Percentiles rank a stretch among this genome's conserved stretches.
phyloP scores from a whole-genome alignment of 1,284 basidiomycete genomes.

The Cutaneotrichosporon sp. region DNA sequence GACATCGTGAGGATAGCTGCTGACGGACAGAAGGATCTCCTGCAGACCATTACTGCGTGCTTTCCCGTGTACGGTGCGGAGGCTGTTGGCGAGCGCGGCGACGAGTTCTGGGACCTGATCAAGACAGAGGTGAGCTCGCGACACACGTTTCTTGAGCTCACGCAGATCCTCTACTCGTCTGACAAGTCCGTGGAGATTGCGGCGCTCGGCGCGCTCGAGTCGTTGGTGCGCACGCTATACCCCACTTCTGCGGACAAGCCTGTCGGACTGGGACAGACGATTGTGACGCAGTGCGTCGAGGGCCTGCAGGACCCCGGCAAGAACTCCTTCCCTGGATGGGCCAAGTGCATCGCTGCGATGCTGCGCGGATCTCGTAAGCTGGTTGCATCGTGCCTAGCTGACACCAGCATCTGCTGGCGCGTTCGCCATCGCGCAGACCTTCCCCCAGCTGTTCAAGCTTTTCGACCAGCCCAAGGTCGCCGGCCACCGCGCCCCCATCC shows the following conservation, averaged over 20 bases:
- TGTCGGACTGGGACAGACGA: conserved; percentile 67
- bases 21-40: conserved; percentile 68
- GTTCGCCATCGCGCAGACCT: conserved; percentile 65
- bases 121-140: conserved; percentile 79
- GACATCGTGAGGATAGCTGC: background rate
- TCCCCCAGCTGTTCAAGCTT: conserved; percentile 72
- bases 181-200: conserved; percentile 70
- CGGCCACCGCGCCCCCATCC: conserved; percentile 69
- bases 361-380: conserved; percentile 71
- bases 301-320: conserved; percentile 87
- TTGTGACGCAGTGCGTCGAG: conserved; percentile 75
- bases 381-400: background rate
- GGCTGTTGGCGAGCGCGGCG: conserved; percentile 64
- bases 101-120: conserved; percentile 80
- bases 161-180: conserved; percentile 84
- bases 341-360: conserved; percentile 74
- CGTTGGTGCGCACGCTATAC: conserved; percentile 73
- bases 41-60: conserved; percentile 71
- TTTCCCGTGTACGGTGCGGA: conserved; percentile 77
- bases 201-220: conserved; percentile 69
- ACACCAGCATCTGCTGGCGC: conserved; percentile 66
- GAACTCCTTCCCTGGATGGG: conserved; percentile 79
- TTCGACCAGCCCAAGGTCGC: conserved; percentile 77
- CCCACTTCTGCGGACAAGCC: conserved; percentile 47
- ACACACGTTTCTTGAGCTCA: conserved; percentile 1